Evolutionary conservation across 2,329 filamentous ascomycete species (phyloP).

Genomic region (Emydomyces testavorans): DNA sequence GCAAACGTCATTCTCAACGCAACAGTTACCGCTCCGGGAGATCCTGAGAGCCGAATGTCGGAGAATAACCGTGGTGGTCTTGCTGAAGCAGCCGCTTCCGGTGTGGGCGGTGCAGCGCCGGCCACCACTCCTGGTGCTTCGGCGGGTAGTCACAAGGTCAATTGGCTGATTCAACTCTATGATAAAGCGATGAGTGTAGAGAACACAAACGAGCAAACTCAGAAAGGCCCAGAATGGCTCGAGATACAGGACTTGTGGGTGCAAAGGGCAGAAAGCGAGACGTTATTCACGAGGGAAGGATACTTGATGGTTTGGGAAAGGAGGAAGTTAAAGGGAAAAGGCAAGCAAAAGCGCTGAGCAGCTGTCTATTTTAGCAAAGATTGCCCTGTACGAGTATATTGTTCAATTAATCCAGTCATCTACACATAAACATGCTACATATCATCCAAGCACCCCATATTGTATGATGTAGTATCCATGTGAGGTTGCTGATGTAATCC

Average conservation of each 20-base stretch:
- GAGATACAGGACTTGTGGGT: conserved; percentile 91
- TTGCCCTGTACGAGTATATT: no score
- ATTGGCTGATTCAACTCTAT: conserved; percentile 84
- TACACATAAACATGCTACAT: no score
- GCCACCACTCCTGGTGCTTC: conserved; percentile 52
- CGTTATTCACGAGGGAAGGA: conserved; percentile 83
- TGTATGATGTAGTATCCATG: no score
- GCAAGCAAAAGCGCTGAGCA: conserved; percentile 29
- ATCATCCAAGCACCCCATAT: no score
- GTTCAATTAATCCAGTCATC: no score
- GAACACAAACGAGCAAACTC: conserved; percentile 22
- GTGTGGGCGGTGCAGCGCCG: conserved; percentile 12
- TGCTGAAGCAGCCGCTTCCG: conserved; percentile 25
- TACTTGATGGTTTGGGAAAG: conserved; percentile 96
- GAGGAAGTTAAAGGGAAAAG: conserved; percentile 42
- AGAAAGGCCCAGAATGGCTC: conserved; percentile 65
- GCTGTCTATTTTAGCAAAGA: no score
- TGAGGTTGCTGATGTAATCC: no score
- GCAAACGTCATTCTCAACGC: conserved; percentile 65
- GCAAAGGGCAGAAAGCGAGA: conserved; percentile 74
- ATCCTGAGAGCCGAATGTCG: conserved; percentile 29
- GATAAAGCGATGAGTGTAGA: conserved; percentile 52
- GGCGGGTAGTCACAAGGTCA: conserved; percentile 80
- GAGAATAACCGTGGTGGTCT: conserved; percentile 28
- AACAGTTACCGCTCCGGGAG: conserved; percentile 54